phyloP scores from a whole-genome alignment of 2,329 filamentous ascomycete genomes.

The Graphium sp. region DNA sequence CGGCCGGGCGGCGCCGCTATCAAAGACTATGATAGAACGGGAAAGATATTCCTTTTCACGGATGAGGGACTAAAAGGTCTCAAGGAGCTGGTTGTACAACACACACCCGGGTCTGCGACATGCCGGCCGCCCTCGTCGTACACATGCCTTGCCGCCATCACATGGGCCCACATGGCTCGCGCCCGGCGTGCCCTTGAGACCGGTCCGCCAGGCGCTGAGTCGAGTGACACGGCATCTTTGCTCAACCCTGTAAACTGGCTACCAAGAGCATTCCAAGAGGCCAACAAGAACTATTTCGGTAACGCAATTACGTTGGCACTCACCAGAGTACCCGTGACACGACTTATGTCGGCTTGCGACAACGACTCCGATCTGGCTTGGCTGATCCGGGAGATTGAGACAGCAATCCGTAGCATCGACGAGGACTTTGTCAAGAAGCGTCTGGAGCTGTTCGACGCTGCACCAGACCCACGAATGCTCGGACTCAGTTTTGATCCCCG shows the following conservation, averaged over 20 bases:
- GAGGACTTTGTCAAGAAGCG: constrained; percentile 20
- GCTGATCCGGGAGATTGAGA: constrained; percentile 13
- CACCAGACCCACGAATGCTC: constrained; percentile 19
- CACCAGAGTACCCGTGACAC: constrained; percentile 10
- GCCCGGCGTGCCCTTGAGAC: constrained; percentile 11
- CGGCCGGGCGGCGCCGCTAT: constrained; percentile 11
- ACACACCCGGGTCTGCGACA: constrained; percentile 3
- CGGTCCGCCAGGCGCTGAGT: constrained; percentile 2
- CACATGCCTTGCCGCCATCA: constrained; percentile 19
- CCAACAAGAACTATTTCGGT: constrained; percentile 17
- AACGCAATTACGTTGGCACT: constrained; percentile 22
- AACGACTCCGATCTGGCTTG: constrained; percentile 10
- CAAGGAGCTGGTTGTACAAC: constrained; percentile 8
- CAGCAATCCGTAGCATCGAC: constrained; percentile 14
- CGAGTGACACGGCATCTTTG: constrained; percentile 10
- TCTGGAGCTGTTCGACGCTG: constrained; percentile 17
- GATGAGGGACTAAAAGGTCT: constrained; percentile 15
- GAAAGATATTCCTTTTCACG: constrained; percentile 22
- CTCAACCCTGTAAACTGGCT: constrained; percentile 25
- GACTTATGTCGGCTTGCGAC: constrained; percentile 8
- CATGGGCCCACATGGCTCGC: constrained; percentile 21
- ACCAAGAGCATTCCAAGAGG: constrained; percentile 14
- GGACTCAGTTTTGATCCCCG: constrained; percentile 22
- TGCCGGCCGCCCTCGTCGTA: constrained; percentile 17
- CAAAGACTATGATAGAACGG: constrained; percentile 15